phyloP scores from a whole-genome alignment of 2,329 filamentous ascomycete genomes.

The Westerdykella aurantiaca region DNA sequence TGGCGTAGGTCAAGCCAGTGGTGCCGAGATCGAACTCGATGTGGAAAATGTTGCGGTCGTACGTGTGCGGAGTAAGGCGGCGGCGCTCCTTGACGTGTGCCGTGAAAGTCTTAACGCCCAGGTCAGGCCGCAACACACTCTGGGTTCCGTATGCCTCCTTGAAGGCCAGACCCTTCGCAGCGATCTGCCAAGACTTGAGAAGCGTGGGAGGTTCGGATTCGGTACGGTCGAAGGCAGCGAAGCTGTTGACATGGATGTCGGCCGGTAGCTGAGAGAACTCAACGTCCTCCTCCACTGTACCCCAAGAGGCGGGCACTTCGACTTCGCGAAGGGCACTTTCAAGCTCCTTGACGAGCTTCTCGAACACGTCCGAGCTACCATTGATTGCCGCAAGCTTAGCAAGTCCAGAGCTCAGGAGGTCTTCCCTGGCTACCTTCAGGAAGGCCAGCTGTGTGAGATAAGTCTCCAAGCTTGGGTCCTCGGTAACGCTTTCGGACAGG shows the following conservation, averaged over 20 bases:
- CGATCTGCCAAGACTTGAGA: conserved; percentile 73
- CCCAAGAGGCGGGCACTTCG: conserved; percentile 76
- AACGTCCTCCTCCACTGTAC: conserved; percentile 58
- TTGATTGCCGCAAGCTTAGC: conserved; percentile 61
- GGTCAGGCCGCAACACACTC: conserved; percentile 71
- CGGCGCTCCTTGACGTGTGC: conserved; percentile 94
- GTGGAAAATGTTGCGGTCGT: conserved; percentile 99
- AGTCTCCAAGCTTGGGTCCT: conserved; percentile 56
- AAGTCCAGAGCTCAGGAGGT: conserved; percentile 56
- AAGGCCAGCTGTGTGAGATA: conserved; percentile 77
- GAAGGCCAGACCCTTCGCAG: conserved; percentile 83
- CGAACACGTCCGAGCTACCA: conserved; percentile 55
- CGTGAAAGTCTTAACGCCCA: conserved; percentile 77
- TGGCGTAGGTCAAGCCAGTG: conserved; percentile 91
- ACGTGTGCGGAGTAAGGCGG: conserved; percentile 76
- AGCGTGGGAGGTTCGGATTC: conserved; percentile 62
- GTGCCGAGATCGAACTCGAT: conserved; percentile 95
- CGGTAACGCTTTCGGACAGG: conserved; percentile 61
- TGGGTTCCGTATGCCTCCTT: conserved; percentile 86
- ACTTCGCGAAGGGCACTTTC: conserved; percentile 65
- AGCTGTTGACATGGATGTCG: conserved; percentile 72
- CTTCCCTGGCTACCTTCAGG: conserved; percentile 67
- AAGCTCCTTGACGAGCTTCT: conserved; percentile 56
- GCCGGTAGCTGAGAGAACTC: conserved; percentile 51
- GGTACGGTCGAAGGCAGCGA: conserved; percentile 70